Evolutionary conservation across 1,284 basidiomycete genomes (phyloP).

Genomic region (Pseudozyma hubeiensis): DNA sequence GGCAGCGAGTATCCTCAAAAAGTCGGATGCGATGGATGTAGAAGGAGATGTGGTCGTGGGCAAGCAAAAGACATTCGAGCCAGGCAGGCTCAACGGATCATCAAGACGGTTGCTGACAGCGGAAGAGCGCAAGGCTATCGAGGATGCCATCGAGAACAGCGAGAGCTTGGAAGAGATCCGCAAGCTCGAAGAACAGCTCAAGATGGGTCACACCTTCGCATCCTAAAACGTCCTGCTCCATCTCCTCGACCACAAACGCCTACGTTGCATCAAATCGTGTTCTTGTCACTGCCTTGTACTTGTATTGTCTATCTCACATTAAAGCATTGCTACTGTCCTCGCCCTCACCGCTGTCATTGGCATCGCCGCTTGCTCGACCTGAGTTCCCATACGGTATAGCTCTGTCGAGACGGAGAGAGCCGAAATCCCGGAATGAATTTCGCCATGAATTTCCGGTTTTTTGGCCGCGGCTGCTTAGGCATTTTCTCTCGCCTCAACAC

Average conservation of each 20-base stretch:
- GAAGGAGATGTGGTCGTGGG: slow-evolving; percentile 65
- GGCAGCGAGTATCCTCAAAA: slow-evolving; percentile 73
- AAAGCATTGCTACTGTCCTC: too few relatives aligned
- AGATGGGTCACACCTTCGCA: slow-evolving; percentile 55
- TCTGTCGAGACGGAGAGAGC: neutral
- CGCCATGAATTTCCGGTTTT: slow-evolving; percentile 13
- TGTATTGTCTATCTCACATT: too few relatives aligned
- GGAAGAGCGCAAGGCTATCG: slow-evolving; percentile 89
- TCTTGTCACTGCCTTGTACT: too few relatives aligned
- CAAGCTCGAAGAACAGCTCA: slow-evolving; percentile 61
- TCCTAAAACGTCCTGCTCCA: neutral
- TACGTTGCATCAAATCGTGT: too few relatives aligned
- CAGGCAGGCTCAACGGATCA: slow-evolving; percentile 59
- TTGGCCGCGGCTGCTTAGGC: slow-evolving; percentile 7
- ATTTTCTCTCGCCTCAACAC: too few relatives aligned
- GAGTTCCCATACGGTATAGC: too few relatives aligned
- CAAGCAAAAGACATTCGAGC: slow-evolving; percentile 73
- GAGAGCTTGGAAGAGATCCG: slow-evolving; percentile 79
- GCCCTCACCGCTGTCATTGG: too few relatives aligned
- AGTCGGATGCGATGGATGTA: slow-evolving; percentile 74
- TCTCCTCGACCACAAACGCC: neutral
- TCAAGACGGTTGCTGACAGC: slow-evolving; percentile 85
- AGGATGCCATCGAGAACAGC: slow-evolving; percentile 88
- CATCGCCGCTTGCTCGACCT: too few relatives aligned
- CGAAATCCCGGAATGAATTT: slow-evolving; percentile 16